Conservation (phyloP, 2,329 filamentous ascomycete species). For the Cordyceps militaris region DNA sequence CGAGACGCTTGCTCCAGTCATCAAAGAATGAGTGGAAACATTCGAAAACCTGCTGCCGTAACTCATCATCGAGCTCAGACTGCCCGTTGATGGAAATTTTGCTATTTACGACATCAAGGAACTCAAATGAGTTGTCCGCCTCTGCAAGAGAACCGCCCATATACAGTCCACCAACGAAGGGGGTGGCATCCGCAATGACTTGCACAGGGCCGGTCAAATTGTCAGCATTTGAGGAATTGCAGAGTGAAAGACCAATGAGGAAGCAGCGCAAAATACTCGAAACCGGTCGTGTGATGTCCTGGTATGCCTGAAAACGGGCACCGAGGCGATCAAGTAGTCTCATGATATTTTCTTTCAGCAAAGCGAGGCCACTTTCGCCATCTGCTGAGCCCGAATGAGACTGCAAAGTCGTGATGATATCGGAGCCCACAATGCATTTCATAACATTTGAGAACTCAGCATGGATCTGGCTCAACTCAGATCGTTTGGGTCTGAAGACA, state of each 20-base stretch:
- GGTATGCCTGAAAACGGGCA: slow-evolving; percentile 67
- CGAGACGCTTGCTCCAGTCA: slow-evolving; percentile 72
- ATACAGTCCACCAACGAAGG: slow-evolving; percentile 46
- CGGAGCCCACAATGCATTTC: slow-evolving; percentile 49
- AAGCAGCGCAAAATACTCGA: slow-evolving; percentile 74
- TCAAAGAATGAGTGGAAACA: slow-evolving; percentile 67
- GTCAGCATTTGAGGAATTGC: slow-evolving; percentile 36
- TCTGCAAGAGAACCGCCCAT: not conserved
- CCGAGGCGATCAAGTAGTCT: slow-evolving; percentile 65
- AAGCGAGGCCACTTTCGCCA: slow-evolving; percentile 34
- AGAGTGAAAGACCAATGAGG: slow-evolving; percentile 65
- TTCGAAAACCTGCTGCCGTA: slow-evolving; percentile 52
- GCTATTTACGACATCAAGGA: slow-evolving; percentile 40
- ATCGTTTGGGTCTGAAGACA: slow-evolving; percentile 64
- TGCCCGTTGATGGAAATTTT: slow-evolving; percentile 42
- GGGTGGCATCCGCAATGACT: slow-evolving; percentile 39
- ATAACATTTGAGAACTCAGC: slow-evolving; percentile 76
- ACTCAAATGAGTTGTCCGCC: slow-evolving; percentile 35
- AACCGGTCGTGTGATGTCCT: slow-evolving; percentile 74
- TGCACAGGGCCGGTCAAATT: slow-evolving; percentile 28
- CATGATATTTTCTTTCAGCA: slow-evolving; percentile 51
- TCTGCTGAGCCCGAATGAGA: slow-evolving; percentile 18
- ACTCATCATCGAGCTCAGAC: slow-evolving; percentile 30
- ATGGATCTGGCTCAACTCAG: slow-evolving; percentile 65
- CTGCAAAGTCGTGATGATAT: slow-evolving; percentile 31